Percentiles rank a stretch among this genome's conserved stretches.
Conservation (phyloP, 1,284 basidiomycete genomes). For the Meripilus lineatus region DNA sequence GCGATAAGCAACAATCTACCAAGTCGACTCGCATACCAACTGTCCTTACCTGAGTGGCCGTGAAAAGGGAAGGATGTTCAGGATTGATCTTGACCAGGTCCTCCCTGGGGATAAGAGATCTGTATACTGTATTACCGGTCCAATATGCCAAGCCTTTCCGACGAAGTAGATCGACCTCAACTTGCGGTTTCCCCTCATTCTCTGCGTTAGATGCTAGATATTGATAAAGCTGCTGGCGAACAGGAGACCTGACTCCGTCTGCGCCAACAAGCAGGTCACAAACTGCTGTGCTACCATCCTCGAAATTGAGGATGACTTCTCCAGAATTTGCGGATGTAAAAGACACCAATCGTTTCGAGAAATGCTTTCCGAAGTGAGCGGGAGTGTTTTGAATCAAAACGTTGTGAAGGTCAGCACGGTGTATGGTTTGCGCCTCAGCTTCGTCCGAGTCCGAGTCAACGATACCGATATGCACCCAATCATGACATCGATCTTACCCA, state of each 20-base stretch:
- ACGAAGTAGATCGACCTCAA: background rate
- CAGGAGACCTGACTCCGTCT: constrained; percentile 44
- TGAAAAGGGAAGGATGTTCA: background rate
- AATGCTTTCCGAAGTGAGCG: constrained; percentile 34
- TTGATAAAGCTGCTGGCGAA: constrained; percentile 31
- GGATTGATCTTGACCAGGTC: background rate
- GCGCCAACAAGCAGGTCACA: constrained; percentile 44
- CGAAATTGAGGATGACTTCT: constrained; percentile 26
- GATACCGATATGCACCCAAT: too few species aligned
- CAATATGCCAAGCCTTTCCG: background rate
- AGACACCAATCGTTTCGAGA: constrained; percentile 31
- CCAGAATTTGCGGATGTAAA: constrained; percentile 5
- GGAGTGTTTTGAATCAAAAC: constrained; percentile 41
- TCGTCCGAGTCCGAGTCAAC: constrained; percentile 7
- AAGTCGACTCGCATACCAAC: too few species aligned
- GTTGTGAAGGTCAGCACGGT: constrained; percentile 47
- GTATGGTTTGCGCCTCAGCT: constrained; percentile 42
- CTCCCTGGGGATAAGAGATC: background rate
- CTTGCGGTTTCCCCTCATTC: constrained; percentile 17
- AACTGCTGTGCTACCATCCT: constrained; percentile 30
- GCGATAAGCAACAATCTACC: too few species aligned
- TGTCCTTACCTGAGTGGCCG: background rate
- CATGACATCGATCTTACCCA: constrained; percentile 47
- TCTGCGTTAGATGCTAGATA: constrained; percentile 8
- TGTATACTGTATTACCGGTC: constrained; percentile 1